Evolutionary conservation across 345 rosid genomes (phyloP).

Genomic region (Corchorus olitorius): DNA sequence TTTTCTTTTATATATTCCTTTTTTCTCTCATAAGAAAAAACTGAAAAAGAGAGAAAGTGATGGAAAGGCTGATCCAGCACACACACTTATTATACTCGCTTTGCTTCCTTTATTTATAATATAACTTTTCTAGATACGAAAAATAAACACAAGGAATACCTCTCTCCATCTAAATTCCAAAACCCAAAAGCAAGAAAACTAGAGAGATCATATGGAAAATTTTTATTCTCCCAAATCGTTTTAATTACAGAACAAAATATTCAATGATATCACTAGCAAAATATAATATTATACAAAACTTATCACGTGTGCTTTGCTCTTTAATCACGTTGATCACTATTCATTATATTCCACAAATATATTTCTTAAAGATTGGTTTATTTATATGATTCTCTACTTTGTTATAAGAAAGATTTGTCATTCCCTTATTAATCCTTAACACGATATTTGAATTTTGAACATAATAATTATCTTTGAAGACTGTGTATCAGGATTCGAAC

Average conservation of each 20-base stretch:
- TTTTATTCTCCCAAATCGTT: conserved; percentile 13
- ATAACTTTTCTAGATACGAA: conserved; percentile 20
- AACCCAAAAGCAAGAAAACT: conserved; percentile 13
- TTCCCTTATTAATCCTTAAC: too few relatives aligned
- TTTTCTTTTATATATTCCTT: not conserved
- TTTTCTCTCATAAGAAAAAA: not conserved
- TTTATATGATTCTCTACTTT: too few relatives aligned
- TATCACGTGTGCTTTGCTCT: conserved; percentile 1
- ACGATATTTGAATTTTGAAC: not conserved
- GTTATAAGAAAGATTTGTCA: not conserved
- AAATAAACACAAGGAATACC: conserved; percentile 29
- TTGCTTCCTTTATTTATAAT: conserved; percentile 26
- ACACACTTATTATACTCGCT: not conserved
- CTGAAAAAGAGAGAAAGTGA: not conserved
- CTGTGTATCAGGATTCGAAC: too few relatives aligned
- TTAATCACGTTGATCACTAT: not conserved
- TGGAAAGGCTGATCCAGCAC: not conserved
- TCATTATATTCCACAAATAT: not conserved
- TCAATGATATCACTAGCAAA: not conserved
- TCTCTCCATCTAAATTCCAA: conserved; percentile 18
- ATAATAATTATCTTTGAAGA: too few relatives aligned
- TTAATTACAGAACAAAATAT: not conserved
- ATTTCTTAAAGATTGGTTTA: not conserved
- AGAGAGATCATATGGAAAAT: not conserved
- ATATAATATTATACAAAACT: not conserved